These are phyloP conservation scores for Collybiopsis confluens DNA, from an alignment of 768 basidiomycete genomes.

Conservation along the genomic window DNA sequence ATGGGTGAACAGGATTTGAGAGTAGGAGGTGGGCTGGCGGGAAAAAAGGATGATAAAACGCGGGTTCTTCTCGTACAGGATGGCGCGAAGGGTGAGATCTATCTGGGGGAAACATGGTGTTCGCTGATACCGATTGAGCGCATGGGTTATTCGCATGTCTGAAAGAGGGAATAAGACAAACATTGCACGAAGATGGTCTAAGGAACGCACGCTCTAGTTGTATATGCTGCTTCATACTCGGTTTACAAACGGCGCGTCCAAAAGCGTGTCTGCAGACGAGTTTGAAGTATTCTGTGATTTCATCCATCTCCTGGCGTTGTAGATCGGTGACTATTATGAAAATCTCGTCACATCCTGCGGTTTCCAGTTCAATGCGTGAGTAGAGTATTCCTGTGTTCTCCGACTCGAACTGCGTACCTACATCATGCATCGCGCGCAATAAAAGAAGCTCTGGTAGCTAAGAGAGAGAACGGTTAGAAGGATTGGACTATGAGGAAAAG, in stretches of 20 bases:
- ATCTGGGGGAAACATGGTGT: constrained; percentile 81
- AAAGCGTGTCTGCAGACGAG: constrained; percentile 65
- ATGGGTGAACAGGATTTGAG: constrained; percentile 78
- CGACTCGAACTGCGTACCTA: not conserved
- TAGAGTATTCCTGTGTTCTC: not conserved
- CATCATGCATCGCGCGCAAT: constrained; percentile 76
- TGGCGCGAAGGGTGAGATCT: constrained; percentile 71
- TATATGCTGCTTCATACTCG: constrained; percentile 62
- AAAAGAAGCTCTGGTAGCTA: constrained; percentile 80
- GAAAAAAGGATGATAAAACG: constrained; percentile 78
- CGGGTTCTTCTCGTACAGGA: constrained; percentile 71
- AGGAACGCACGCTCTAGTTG: constrained; percentile 61
- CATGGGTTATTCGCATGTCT: constrained; percentile 69
- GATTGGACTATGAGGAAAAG: constrained; percentile 9
- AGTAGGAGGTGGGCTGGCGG: constrained; percentile 76
- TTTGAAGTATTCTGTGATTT: constrained; percentile 75
- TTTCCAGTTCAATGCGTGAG: not conserved
- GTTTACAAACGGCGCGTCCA: constrained; percentile 52
- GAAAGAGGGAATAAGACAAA: constrained; percentile 7
- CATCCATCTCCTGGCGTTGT: constrained; percentile 78
- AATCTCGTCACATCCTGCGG: constrained; percentile 68
- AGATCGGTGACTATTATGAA: constrained; percentile 77
- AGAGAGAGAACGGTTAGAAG: constrained; percentile 6
- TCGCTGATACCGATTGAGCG: constrained; percentile 63
- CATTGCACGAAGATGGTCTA: not conserved